Percentiles rank a stretch among this genome's conserved stretches.
Conservation (phyloP, 75 land plant species). For the Chamaecyparis obtusa region DNA sequence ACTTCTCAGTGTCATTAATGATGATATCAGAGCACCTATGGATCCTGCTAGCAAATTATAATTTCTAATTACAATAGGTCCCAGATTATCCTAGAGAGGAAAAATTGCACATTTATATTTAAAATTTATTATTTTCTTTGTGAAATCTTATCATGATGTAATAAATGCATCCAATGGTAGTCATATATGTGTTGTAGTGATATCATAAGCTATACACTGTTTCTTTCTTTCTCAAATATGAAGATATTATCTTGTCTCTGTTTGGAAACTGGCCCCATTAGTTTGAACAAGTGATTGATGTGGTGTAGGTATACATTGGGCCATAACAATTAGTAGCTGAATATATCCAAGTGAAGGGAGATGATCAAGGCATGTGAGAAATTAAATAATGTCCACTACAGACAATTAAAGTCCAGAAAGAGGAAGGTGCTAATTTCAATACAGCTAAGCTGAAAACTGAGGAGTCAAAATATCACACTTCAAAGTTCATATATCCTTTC, state of each 20-base stretch:
- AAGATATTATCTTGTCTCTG: not conserved
- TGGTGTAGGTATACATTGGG: not conserved
- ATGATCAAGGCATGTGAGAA: not conserved
- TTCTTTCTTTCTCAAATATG: not conserved
- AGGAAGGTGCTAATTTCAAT: not conserved
- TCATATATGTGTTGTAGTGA: not conserved
- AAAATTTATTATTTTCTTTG: no score
- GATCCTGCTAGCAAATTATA: not conserved
- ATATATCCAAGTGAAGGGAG: not conserved
- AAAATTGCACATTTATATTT: not conserved
- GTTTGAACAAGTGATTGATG: not conserved
- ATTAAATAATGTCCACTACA: no score
- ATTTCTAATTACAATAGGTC: not conserved
- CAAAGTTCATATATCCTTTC: not conserved
- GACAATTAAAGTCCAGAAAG: not conserved
- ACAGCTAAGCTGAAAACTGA: not conserved
- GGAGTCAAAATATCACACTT: not conserved
- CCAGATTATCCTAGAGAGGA: not conserved
- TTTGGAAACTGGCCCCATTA: not conserved
- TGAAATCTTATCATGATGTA: not conserved
- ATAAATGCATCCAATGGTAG: not conserved
- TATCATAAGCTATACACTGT: no score
- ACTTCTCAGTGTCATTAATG: not conserved
- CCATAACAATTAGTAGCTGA: not conserved
- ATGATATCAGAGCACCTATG: not conserved